Conservation (phyloP, 2,329 filamentous ascomycete genomes). For the Dryadomyces sulphureus region DNA sequence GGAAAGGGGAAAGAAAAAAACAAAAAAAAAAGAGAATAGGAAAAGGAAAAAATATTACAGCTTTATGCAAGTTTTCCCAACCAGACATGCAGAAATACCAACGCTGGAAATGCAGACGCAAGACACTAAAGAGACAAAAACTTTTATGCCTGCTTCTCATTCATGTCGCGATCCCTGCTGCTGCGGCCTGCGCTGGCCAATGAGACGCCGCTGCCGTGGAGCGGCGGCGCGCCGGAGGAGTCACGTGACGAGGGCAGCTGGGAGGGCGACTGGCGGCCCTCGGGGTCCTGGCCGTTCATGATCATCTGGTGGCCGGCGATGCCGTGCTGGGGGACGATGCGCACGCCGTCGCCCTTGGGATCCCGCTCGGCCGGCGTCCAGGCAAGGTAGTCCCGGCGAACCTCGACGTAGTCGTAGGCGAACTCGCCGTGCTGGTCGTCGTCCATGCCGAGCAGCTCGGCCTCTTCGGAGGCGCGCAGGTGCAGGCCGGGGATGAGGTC, state of each 20-base stretch:
- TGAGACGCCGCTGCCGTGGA: background rate
- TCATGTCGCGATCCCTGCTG: background rate
- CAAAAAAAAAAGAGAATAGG: background rate
- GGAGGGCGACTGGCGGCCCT: background rate
- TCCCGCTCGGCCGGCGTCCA: constrained; percentile 67
- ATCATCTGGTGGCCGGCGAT: constrained; percentile 56
- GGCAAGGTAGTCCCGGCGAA: constrained; percentile 73
- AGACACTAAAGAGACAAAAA: background rate
- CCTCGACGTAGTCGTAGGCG: constrained; percentile 82
- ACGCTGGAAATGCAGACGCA: background rate
- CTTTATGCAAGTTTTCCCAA: background rate
- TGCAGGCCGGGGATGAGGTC: constrained; percentile 64
- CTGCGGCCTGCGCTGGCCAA: background rate
- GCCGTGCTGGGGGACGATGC: constrained; percentile 53
- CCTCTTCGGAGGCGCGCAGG: constrained; percentile 66
- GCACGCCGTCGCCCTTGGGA: constrained; percentile 41
- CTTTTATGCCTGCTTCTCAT: background rate
- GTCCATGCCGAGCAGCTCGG: constrained; percentile 76
- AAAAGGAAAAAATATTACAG: background rate
- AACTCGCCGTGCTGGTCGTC: constrained; percentile 85
- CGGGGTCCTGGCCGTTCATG: constrained; percentile 2
- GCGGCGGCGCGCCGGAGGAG: background rate
- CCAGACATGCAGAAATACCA: background rate
- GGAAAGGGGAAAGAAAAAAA: background rate
- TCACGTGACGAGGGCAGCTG: background rate